Evolutionary conservation across 1,284 basidiomycete genomes (phyloP), one percentile per base, ranked within the genome.

Genomic region (Amylostereum chailletii): DNA sequence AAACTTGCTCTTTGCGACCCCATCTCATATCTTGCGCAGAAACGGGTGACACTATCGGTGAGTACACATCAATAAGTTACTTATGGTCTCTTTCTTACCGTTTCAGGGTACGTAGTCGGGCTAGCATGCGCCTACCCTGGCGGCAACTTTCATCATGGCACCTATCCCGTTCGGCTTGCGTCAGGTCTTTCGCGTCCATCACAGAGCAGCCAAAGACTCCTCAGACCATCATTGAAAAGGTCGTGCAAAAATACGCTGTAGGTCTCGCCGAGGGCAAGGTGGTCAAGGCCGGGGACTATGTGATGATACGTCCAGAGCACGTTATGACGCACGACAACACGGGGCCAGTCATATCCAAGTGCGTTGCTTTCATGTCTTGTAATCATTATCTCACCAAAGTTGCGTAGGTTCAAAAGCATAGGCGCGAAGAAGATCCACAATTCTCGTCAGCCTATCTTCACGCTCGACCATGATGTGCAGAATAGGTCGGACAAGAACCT

Each of bases 241-340:
- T 99, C 56, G 94, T 99, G 0, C 94, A 99, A 66, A 90, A 87
- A 62, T 96, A 98, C 72, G 88, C 95, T 1, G 91, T 99, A 36
- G 93, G 87, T 49, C 74, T 94, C 1, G 80, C 89, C 1, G 66
- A 75, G 47, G 83, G 81, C 42, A 87, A 88, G 61, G 74, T 76
- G 30, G 90, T 98, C 56, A 83, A 81, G 60, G 90, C 94, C 31
- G 96, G 96, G 34, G 96, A 99, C 82, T 99, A 98, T 82, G 94
- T 99, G 46, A 97, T 97, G 90, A 96, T 99, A 67, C 81, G 83
- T 31, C 96, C 96, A 19, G 85, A 96, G 64, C 91, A 96, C 77
- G 94, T 98, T 54, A 94, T 95, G 91, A 94, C 91, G 2, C 92
- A 96, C 62, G 94, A 99, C 65, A 99, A 99, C 67, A 99, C 95